Base-by-base conservation (phyloP, 257 asterid species). In the Nicotiana knightiana region DNA sequence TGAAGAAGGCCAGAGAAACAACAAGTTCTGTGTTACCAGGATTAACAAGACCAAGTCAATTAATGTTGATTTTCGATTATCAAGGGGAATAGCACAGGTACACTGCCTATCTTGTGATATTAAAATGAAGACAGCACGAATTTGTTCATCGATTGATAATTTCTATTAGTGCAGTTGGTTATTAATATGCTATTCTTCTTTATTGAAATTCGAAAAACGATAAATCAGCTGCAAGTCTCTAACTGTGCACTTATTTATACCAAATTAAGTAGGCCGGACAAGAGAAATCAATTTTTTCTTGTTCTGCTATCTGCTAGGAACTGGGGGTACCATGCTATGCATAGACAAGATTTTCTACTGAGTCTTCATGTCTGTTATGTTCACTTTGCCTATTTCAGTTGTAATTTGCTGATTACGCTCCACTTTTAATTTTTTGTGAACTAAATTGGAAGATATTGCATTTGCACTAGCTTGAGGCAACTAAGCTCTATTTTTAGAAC, bases 61-160 rank as follows among this genome's bases (percentile, higher is more conserved):
- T 86, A 96, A 91, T 86, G 94, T 96, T 81, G 99, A 96, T 87
- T 93, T 96, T 85, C 92, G 99, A 89, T 88, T 96, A 83, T 94
- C 99, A 70, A 92, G 98, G 91, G 99, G 97, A 86, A 94, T 96
- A 77, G 95, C 97, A 55, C 97, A 94, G 97, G 99, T 96, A 87
- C 75, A 51, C 37, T 81, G 88, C 81, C 83, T 63, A 57, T 83
- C 67, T 77, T 84, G 75, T 66, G 65, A 55, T 80, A 65, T 66
- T 81, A 66, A 61, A 46, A 66, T 66, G 43, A 73, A 7, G 65
- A 65, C 66, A 81, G 73, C 65, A 37, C 67, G 32, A 10, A 37
- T 18, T 65, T 35, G 39, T 81, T 71, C 43, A 73, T 73, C 24
- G 7, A 73, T 26, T 48, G 62, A 73, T 73, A 26, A 48, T 48